Evolutionary conservation across 73 alveolate species (phyloP), one percentile per base, ranked within the genome.

Genomic region (Paramecium sexaurelia): DNA sequence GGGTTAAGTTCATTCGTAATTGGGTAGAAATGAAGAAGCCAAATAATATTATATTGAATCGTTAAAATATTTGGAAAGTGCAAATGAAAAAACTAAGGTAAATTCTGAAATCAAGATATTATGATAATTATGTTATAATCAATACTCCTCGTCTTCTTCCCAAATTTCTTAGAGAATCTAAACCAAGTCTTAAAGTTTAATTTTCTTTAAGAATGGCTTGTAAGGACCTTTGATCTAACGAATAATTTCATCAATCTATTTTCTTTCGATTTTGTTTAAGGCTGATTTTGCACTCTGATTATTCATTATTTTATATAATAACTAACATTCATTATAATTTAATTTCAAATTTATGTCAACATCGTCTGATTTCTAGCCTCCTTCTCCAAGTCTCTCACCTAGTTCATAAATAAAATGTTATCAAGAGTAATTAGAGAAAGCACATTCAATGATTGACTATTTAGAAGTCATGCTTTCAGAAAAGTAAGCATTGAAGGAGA

Each of bases 91-190:
- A n/a, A 33, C 19, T 7, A 32, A 71, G 32, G 86, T 71, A 36
- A 29, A 71, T 27, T 19, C 37, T 33, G 55, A 35, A 40, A 71
- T 71, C 67, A 51, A 51, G 29, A 20, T 66, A 66, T 66, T 29
- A 66, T 66, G 43, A 29, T 26, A 66, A 66, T 66, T 22, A 13
- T 66, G 11, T 15, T 15, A 71, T 27, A 71, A 71, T 71, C 86
- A 71, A 71, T 35, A 71, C 7, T 71, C 86, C 56, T 71, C 86
- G 29, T 71, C 86, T 33, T 71, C 86, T 71, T 71, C 86, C 86
- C 86, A 71, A 71, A 71, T 37, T 33, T 71, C 86, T 71, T 33
- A 29, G 35, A 71, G 33, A 27, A 71, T 71, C 35, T 71, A 17
- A 2, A 71, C 86, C 29, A 71, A 71, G 15, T 71, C 17, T 40